Conservation (phyloP, 177 flowering plant genomes). For the Vitis hybrid region DNA sequence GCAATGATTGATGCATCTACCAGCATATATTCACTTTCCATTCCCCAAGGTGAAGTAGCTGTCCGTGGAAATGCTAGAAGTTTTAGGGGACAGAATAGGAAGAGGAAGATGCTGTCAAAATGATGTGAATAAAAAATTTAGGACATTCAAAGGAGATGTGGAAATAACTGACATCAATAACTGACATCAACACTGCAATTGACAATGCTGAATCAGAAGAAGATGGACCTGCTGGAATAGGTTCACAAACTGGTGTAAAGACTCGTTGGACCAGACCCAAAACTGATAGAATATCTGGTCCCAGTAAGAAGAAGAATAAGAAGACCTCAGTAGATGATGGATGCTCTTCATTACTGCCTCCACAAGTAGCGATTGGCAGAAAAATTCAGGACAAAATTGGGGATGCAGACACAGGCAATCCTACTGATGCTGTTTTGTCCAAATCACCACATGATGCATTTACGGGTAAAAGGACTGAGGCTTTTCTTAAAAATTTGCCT, state of each 20-base stretch:
- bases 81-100: slow-evolving; percentile 21
- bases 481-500: slow-evolving; percentile 12
- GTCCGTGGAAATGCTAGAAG: slow-evolving; percentile 13
- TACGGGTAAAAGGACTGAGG: slow-evolving; percentile 13
- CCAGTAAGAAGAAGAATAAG: slow-evolving; percentile 24
- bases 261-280: slow-evolving; percentile 10
- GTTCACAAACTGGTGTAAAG: slow-evolving; percentile 13
- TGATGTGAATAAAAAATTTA: slow-evolving; percentile 14
- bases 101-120: slow-evolving; percentile 25
- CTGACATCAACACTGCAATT: slow-evolving; percentile 4
- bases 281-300: slow-evolving; percentile 9
- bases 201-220: slow-evolving; percentile 15
- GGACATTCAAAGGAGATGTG: slow-evolving; percentile 15
- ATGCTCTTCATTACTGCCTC: slow-evolving; percentile 10
- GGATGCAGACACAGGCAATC: slow-evolving; percentile 4
- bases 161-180: slow-evolving; percentile 2
- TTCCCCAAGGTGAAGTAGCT: slow-evolving; percentile 14
- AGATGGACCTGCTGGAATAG: slow-evolving; percentile 11
- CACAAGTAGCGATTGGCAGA: slow-evolving; percentile 3
- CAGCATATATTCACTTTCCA: slow-evolving; percentile 11
- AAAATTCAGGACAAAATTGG: slow-evolving; percentile 7
- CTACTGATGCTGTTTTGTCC: slow-evolving; percentile 4
- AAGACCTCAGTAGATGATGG: slow-evolving; percentile 14
- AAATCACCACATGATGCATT: slow-evolving; percentile 7
- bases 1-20: slow-evolving; percentile 19